phyloP scores from a whole-genome alignment of 1,284 basidiomycete genomes.

The Cutaneotrichosporon curvatum region DNA sequence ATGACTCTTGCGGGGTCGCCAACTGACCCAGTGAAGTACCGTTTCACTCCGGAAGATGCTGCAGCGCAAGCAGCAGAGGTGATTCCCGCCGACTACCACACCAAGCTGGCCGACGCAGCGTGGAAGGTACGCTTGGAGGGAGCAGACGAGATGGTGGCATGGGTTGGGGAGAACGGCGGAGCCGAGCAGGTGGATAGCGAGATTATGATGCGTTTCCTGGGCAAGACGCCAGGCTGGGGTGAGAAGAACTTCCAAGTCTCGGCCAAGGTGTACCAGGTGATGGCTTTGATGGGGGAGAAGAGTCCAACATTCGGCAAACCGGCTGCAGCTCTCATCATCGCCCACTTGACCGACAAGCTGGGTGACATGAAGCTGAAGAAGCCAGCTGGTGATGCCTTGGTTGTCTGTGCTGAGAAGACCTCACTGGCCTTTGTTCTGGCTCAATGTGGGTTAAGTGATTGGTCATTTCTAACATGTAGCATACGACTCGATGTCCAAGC shows the following conservation, averaged over 20 bases:
- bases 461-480: conserved; percentile 52
- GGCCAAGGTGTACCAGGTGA: conserved; percentile 71
- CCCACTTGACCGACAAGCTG: conserved; percentile 88
- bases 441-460: conserved; percentile 63
- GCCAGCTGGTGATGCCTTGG: conserved; percentile 82
- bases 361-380: conserved; percentile 97
- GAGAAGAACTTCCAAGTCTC: conserved; percentile 99
- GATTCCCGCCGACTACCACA: conserved; percentile 65
- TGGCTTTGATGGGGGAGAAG: conserved; percentile 65
- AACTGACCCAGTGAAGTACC: conserved; percentile 82
- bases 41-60: conserved; percentile 86
- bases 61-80: conserved; percentile 68
- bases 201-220: conserved; percentile 79
- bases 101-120: conserved; percentile 71
- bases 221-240: conserved; percentile 85
- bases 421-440: conserved; percentile 89
- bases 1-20: conserved; percentile 54
- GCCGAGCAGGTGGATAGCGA: conserved; percentile 73
- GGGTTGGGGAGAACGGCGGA: conserved; percentile 61
- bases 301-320: conserved; percentile 80
- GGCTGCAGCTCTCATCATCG: conserved; percentile 72
- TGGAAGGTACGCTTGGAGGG: conserved; percentile 91
- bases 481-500: conserved; percentile 83
- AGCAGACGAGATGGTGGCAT: conserved; percentile 74
- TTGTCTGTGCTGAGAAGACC: conserved; percentile 80